Conservation (phyloP, 2,329 filamentous ascomycete genomes). For the Colletotrichum liriopes region DNA sequence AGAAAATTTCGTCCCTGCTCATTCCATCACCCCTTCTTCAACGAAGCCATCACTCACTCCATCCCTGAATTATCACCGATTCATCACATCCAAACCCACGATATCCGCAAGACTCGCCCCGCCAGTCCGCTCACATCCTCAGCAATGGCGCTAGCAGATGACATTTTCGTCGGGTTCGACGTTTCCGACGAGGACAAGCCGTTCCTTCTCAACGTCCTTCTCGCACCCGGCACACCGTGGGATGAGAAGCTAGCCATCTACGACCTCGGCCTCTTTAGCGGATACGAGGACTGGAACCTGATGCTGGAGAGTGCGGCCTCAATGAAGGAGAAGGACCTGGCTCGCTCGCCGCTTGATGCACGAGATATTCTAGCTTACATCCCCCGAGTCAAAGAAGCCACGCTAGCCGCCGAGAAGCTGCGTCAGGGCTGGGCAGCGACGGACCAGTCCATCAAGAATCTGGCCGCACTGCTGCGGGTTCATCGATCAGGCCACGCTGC, state of each 20-base stretch:
- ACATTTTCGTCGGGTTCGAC: constrained; percentile 51
- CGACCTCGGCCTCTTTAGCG: constrained; percentile 51
- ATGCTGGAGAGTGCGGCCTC: constrained; percentile 54
- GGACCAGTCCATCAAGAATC: constrained; percentile 48
- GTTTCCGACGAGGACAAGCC: constrained; percentile 50
- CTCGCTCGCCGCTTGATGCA: constrained; percentile 48
- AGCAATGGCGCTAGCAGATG: constrained; percentile 36
- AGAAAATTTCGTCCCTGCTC: constrained; percentile 9
- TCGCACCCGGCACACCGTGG: constrained; percentile 46
- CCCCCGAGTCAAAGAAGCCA: constrained; percentile 46
- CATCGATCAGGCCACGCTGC: constrained; percentile 27
- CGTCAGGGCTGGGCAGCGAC: constrained; percentile 53
- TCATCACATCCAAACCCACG: not conserved
- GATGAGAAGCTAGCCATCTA: constrained; percentile 50
- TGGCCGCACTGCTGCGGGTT: constrained; percentile 28
- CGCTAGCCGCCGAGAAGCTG: constrained; percentile 26
- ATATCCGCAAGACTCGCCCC: constrained; percentile 2
- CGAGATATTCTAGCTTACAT: constrained; percentile 54
- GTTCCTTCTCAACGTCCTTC: constrained; percentile 52
- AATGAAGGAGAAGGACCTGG: constrained; percentile 44
- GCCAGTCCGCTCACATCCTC: constrained; percentile 19
- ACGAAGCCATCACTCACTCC: not conserved
- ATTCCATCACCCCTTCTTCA: constrained; percentile 7
- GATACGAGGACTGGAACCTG: constrained; percentile 53
- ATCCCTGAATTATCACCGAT: not conserved